Percentiles rank a stretch among this genome's conserved stretches.
Conservation (phyloP, 2,329 filamentous ascomycete genomes). For the Blastomyces gilchristii region DNA sequence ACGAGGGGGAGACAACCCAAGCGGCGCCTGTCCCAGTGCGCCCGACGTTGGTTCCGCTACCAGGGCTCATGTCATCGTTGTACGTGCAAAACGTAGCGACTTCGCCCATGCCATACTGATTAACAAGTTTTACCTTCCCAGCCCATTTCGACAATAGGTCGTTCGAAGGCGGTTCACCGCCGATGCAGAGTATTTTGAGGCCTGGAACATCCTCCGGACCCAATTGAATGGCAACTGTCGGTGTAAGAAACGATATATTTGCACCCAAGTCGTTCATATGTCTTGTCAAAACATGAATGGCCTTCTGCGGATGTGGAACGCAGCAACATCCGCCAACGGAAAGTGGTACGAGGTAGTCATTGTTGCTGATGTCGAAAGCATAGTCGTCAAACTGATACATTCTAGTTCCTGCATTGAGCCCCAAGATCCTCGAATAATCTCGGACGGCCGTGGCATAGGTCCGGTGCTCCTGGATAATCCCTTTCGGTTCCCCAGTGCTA, state of each 20-base stretch:
- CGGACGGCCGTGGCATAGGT: conserved; percentile 4
- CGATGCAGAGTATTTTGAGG: conserved; percentile 18
- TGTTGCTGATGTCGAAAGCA: conserved; percentile 55
- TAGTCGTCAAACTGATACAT: conserved; percentile 10
- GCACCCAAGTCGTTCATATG: conserved; percentile 17
- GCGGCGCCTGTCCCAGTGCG: conserved; percentile 6
- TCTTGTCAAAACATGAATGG: conserved; percentile 12
- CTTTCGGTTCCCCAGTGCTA: conserved; percentile 9
- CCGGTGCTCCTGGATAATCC: conserved; percentile 8
- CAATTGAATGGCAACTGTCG: conserved; percentile 18
- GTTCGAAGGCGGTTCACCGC: conserved; percentile 19
- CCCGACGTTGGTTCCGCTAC: conserved; percentile 10
- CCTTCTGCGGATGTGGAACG: conserved; percentile 16
- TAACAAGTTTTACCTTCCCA: conserved; percentile 16
- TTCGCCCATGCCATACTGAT: conserved; percentile 21
- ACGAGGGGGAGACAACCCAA: conserved; percentile 29
- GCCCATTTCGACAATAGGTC: conserved; percentile 17
- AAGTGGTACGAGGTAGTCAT: conserved; percentile 57
- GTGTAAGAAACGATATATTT: conserved; percentile 20
- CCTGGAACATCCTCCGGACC: conserved; percentile 17
- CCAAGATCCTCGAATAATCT: conserved; percentile 2
- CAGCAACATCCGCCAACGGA: conserved; percentile 19
- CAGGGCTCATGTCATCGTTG: conserved; percentile 3
- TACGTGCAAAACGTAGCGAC: conserved; percentile 13
- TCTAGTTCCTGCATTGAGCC: conserved; percentile 1